These are phyloP conservation scores for Jamesozyma spencerorum DNA, from an alignment of 805 yeast species.

Conservation along the genomic window DNA sequence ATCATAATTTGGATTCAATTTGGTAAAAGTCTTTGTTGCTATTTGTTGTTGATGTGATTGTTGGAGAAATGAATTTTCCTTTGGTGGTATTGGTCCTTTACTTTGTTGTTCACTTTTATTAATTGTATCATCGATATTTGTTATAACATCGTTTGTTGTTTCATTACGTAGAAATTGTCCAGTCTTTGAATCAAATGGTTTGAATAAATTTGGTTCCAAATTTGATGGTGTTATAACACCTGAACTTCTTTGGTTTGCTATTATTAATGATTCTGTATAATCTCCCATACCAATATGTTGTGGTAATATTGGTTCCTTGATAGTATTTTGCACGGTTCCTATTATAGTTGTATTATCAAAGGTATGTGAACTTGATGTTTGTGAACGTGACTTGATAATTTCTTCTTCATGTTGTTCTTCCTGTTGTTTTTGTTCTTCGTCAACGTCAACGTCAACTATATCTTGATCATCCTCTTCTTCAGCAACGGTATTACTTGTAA, in stretches of 20 bases:
- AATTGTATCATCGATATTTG: not conserved
- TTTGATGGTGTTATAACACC: constrained; percentile 7
- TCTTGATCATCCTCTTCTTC: too few relatives aligned
- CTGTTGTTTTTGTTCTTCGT: too few relatives aligned
- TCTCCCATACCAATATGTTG: constrained; percentile 4
- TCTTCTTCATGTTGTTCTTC: too few relatives aligned
- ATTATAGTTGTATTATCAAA: not conserved
- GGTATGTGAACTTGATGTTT: not conserved
- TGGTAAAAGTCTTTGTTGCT: not conserved
- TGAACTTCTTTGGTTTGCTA: not conserved
- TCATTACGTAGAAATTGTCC: constrained; percentile 22
- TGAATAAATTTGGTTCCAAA: constrained; percentile 14
- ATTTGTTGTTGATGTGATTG: not conserved
- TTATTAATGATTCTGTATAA: constrained; percentile 6
- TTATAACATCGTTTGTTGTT: not conserved
- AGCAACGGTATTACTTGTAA: not conserved
- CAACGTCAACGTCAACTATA: too few relatives aligned
- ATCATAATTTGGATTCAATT: not conserved
- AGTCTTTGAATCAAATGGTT: constrained; percentile 26
- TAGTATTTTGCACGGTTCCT: not conserved
- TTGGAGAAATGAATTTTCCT: not conserved
- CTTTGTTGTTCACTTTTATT: not conserved
- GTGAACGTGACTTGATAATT: too few relatives aligned
- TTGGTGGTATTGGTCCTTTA: constrained; percentile 5
- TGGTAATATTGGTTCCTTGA: not conserved